Base-by-base conservation (phyloP, 2,329 filamentous ascomycete genomes). In the Aspergillus ochraceoroseus region DNA sequence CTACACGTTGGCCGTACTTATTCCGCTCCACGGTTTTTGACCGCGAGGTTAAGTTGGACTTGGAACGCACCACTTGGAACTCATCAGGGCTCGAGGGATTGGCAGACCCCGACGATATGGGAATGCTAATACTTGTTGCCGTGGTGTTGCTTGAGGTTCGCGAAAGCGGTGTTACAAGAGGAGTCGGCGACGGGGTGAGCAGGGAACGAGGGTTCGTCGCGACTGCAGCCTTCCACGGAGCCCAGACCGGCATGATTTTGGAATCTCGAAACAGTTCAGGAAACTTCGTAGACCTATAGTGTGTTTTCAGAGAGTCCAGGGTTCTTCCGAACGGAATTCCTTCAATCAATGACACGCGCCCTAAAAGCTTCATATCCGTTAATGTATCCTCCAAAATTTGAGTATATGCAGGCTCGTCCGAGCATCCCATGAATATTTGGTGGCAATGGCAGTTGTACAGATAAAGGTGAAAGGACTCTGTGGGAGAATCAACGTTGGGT, bases 351-450 rank as follows among this genome's bases (percentile, higher is more conserved):
- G 75, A 74, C 26, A 81, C 67, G 32, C 73, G 70, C 14, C 65
- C 62, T 6, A 66, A 56, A 14, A 71, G 64, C 29, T 68, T 60
- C 12, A 63, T 50, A 38, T 76, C 70, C 42, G 64, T 61, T 32
- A 67, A 56, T 35, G 70, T 68, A 22, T 74, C 67, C 53, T 76
- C 70, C 7, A 82, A 62, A 23, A 74, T 61, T 7, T 67, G 65
- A 15, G 71, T 70, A 56, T 78, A 80, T 14, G 72, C 68, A 40
- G 71, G 71, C 58, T 77, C 74, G 43, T 76, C 72, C 9, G 74
- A 75, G 57, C 76, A 79, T 6, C 77, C 79, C 23, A 82, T 66
- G 33, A 80, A 64, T 37, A 82, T 71, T 41, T 79, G 76, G 38
- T 75, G 76, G 54, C 78, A 82, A 50, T 79, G 76, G 47, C 70